These are phyloP conservation scores for Teunomyces aglyptinius DNA, from an alignment of 805 yeast genomes.

Conservation along the genomic window DNA sequence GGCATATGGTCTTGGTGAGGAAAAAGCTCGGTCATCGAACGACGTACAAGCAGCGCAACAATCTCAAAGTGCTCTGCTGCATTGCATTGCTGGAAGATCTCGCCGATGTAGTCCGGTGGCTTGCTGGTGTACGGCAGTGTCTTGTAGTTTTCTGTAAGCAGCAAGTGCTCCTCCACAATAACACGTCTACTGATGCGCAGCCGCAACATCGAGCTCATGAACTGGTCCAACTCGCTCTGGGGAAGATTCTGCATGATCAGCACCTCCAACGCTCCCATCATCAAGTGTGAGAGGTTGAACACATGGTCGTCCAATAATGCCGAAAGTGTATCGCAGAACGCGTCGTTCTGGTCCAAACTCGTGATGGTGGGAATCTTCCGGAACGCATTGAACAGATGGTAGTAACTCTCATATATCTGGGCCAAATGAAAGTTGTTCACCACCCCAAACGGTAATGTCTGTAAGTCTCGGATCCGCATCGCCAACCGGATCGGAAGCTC, in stretches of 20 bases:
- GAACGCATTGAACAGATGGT: conserved; percentile 82
- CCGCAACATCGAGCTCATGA: conserved; percentile 74
- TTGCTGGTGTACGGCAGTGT: conserved; percentile 45
- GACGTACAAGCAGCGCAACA: conserved; percentile 52
- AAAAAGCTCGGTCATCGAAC: conserved; percentile 51
- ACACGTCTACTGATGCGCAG: conserved; percentile 88
- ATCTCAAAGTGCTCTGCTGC: conserved; percentile 63
- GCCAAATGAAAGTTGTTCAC: conserved; percentile 83
- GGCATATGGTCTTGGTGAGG: conserved; percentile 63
- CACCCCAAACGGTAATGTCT: conserved; percentile 76
- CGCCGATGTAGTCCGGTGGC: conserved; percentile 64
- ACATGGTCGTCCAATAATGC: conserved; percentile 75
- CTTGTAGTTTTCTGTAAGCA: conserved; percentile 65
- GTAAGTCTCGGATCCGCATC: conserved; percentile 74
- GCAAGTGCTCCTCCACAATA: conserved; percentile 86
- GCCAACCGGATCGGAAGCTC: conserved; percentile 86
- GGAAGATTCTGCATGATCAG: conserved; percentile 59
- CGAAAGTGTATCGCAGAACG: conserved; percentile 63
- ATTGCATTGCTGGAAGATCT: conserved; percentile 75
- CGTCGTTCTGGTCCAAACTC: conserved; percentile 70
- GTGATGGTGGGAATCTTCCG: conserved; percentile 68
- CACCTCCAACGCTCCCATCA: conserved; percentile 90
- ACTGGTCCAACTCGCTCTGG: conserved; percentile 60
- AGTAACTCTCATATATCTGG: conserved; percentile 85
- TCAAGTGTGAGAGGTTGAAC: conserved; percentile 77